Base-by-base conservation (phyloP, 2,329 filamentous ascomycete genomes). In the Ophiostoma ulmi region DNA sequence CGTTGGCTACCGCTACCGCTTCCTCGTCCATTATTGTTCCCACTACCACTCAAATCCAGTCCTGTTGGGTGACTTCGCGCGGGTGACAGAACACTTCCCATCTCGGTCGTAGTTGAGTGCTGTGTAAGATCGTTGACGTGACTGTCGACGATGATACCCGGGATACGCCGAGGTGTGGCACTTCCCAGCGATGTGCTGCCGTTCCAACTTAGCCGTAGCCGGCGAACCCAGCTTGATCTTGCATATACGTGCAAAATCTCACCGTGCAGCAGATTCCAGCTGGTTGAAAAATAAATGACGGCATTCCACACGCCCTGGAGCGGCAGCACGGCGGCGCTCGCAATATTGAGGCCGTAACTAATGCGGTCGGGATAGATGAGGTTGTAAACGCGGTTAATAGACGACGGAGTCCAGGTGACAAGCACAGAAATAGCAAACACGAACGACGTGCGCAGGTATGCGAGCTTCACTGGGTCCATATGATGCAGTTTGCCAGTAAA, bases 251-350 rank as follows among this genome's bases (percentile, higher is more conserved):
- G 71, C 39, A 26, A 20, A 3, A 73, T 44, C 73, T 79, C 78
- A 10, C 77, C 77, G 6, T 48, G 71, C 20, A 83, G 80, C 61
- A 79, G 74, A 0, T 31, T 67, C 80, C 82, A 84, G 73, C 84
- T 91, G 1, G 90, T 91, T 5, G 86, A 85, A 72, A 91, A 86
- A 79, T 93, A 94, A 70, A 95, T 92, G 69, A 92, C 80, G 39
- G 88, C 86, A 76, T 94, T 94, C 91, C 91, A 94, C 41, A 93
- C 86, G 0, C 92, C 92, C 78, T 94, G 92, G 1, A 93, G 82
- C 0, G 92, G 91, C 4, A 94, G 82, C 0, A 94, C 91, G 1
- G 91, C 83, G 1, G 90, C 88, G 7, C 89, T 88, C 1, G 87
- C 85, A 68, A 92, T 84, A 76, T 91, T 90, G 68, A 93, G 86